Base-by-base conservation (phyloP, 163 green algal genomes). In the Chloromonas sp. region DNA sequence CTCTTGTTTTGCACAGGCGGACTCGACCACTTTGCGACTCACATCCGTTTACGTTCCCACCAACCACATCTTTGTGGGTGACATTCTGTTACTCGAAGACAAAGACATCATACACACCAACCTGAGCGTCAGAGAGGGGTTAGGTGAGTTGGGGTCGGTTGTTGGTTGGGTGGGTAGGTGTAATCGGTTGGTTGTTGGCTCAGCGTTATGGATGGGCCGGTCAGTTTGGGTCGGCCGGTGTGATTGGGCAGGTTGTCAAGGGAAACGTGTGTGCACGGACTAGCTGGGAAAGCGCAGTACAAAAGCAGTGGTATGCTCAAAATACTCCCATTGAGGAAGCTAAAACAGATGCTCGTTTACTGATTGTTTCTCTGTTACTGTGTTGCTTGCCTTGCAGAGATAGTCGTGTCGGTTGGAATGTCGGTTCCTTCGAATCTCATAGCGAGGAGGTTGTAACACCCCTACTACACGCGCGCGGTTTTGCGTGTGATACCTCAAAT, bases 1-100 rank as follows among this genome's bases (percentile, higher is more conserved):
- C 36, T 36, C 36, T 36, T 36, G 36, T 36, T 36, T 36, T 36
- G 36, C 36, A 36, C 36, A 36, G 36, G 36, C 36, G 36, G 36
- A 36, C 36, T 36, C 36, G 36, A 36, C 36, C 36, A 36, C 36
- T 36, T 36, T 92, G 76, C 87, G 96, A 77, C 88, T 98, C 57
- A 94, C 90, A 62, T 93, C 87, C 1, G 94, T 98, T 1, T 98
- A 98, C 87, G 90, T 98, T 2, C 96, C 96, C 11, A 98, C 96
- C 58, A 98, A 98, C 83, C 95, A 98, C 84, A 90, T 98, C 0
- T 98, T 98, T 83, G 93, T 98, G 14, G 96, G 96, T 0, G 96
- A 99, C 90, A 93, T 98, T 15, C 98, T 97, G 86, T 85, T 98
- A 71, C 84, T 98, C 2, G 82, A 89, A 60, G 89, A 93, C 2